Evolutionary conservation across 768 basidiomycete genomes (phyloP), one percentile per base, ranked within the genome.

Genomic region (Leucocoprinus leucothites): DNA sequence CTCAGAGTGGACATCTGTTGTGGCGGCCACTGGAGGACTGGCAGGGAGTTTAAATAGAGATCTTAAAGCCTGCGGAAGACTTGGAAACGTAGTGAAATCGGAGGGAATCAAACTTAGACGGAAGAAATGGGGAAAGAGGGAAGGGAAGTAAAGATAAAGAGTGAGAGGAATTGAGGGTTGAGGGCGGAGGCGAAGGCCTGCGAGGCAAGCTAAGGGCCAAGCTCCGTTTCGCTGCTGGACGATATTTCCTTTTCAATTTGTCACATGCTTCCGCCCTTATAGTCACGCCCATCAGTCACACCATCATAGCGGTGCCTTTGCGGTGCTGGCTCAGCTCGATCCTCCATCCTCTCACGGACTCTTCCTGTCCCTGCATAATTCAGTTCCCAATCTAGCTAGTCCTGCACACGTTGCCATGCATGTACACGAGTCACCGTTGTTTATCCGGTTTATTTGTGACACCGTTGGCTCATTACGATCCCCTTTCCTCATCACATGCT

Each of bases 1-100:
- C 58, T 62, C 63, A 70, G 62, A 44, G 57, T 40, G 24, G 59
- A 57, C 56, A 59, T 60, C 45, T 44, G 42, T 41, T 47, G 44
- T 48, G 54, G 31, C 22, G 26, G 25, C 24, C 34, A 21, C 53
- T 22, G 18, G 31, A 34, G 13, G 34, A 22, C 36, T 24, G 14
- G 47, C 47, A 19, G 36, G 18, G 48, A 21, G 47, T 48, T 56
- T 64, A 64, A 61, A 65, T 65, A 64, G 41, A 47, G 21, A 50
- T 35, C 43, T 45, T 31, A 38, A 44, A 44, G 44, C 36, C 34
- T 53, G 45, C 31, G 52, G 28, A 46, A 35, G 22, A 34, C 18
- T 18, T 21, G 45, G 26, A 38, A 8, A 44, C 21, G 11, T 16
- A 34, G 9, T 6, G 19, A 40, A 22, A 47, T 46, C 44, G 25